Conservation (phyloP, 2,329 filamentous ascomycete genomes). For the Alternaria viburni region DNA sequence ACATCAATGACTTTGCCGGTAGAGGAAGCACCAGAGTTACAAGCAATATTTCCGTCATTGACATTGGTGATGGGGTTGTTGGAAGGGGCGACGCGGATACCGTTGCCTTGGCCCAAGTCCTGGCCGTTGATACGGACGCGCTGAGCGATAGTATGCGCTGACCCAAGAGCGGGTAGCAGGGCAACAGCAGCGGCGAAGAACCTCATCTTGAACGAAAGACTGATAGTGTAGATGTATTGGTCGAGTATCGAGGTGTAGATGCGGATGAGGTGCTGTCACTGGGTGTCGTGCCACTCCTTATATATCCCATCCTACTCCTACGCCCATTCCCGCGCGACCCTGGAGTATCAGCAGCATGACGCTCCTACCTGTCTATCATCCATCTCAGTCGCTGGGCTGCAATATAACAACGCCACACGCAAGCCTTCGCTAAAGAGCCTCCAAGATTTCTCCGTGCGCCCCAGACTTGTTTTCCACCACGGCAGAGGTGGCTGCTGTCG, state of each 20-base stretch:
- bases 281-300: slow-evolving; percentile 9
- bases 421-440: slow-evolving; percentile 5
- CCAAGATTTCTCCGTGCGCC: slow-evolving; percentile 14
- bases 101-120: slow-evolving; percentile 58
- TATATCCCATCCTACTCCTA: slow-evolving; percentile 6
- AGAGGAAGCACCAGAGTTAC: slow-evolving; percentile 52
- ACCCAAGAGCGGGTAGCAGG: slow-evolving; percentile 40
- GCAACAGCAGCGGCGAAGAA: slow-evolving; percentile 31
- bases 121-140: slow-evolving; percentile 48
- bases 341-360: slow-evolving; percentile 3
- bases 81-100: slow-evolving; percentile 57
- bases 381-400: slow-evolving; percentile 5
- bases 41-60: slow-evolving; percentile 55
- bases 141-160: slow-evolving; percentile 55
- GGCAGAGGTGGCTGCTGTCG: background rate
- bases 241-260: background rate
- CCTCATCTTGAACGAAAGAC: slow-evolving; percentile 30
- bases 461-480: slow-evolving; percentile 5
- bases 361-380: slow-evolving; percentile 5
- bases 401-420: slow-evolving; percentile 18
- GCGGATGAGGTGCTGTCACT: slow-evolving; percentile 1
- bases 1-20: slow-evolving; percentile 55
- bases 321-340: background rate
- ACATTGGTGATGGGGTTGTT: slow-evolving; percentile 61
- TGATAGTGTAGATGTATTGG: background rate